Conservation (phyloP, 2,329 filamentous ascomycete genomes). For the Zymoseptoria ardabiliae region DNA sequence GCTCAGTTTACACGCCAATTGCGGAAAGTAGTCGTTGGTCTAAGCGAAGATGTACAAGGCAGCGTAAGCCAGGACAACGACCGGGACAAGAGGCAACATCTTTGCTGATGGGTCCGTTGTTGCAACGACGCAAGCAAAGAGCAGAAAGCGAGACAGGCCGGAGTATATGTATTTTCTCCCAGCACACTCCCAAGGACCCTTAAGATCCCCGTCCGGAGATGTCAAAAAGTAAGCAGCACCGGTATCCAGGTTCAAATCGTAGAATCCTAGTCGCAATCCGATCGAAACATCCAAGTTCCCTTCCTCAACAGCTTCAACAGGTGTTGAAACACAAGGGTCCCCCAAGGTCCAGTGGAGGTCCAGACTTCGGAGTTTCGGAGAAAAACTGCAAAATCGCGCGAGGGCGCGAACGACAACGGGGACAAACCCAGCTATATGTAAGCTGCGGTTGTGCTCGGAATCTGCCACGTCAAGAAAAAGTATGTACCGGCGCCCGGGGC, state of each 20-base stretch:
- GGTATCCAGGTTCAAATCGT: not conserved
- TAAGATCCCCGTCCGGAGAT: not conserved
- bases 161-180: not conserved
- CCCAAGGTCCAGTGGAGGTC: not conserved
- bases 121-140: not conserved
- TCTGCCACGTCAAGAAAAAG: not conserved
- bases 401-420: not conserved
- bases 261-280: not conserved
- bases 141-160: not conserved
- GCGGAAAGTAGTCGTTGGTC: not conserved
- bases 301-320: not conserved
- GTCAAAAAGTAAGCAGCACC: not conserved
- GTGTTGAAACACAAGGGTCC: not conserved
- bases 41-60: slow-evolving; percentile 13
- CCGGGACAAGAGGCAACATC: slow-evolving; percentile 10
- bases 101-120: not conserved
- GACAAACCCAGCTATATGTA: not conserved
- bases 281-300: not conserved
- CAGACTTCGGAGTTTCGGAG: no score
- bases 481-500: not conserved
- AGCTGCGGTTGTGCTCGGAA: not conserved
- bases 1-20: not conserved
- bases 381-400: not conserved
- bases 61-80: slow-evolving; percentile 11
- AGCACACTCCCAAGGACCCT: not conserved